Percentiles rank a stretch among this genome's conserved stretches.
Evolutionary conservation across 306 rosid genomes (phyloP).

Genomic region (Fagus crenata): DNA sequence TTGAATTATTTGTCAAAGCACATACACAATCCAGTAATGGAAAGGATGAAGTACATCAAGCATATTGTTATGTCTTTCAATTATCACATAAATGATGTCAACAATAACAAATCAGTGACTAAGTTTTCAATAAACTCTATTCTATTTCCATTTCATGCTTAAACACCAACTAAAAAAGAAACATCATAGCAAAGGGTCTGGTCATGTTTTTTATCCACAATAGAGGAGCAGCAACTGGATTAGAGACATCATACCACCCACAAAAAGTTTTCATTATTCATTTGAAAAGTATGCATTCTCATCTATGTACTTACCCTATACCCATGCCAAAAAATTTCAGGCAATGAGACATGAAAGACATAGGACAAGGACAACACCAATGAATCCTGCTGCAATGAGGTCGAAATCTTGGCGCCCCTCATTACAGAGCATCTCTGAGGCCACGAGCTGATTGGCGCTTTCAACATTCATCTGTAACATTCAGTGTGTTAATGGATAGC

Average conservation of each 20-base stretch:
- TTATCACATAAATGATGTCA: too few species aligned
- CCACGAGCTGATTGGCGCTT: constrained; percentile 43
- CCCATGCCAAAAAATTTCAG: constrained; percentile 41
- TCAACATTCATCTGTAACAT: constrained; percentile 3
- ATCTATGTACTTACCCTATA: constrained; percentile 13
- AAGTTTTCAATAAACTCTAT: not conserved
- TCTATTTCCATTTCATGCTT: not conserved
- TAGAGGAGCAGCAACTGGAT: not conserved
- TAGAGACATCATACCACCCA: not conserved
- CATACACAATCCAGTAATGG: not conserved
- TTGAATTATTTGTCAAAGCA: not conserved
- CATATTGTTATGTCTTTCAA: not conserved
- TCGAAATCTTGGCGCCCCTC: constrained; percentile 91
- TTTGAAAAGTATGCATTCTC: not conserved
- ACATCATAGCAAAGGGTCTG: not conserved
- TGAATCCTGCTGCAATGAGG: constrained; percentile 46
- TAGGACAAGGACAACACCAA: constrained; percentile 42
- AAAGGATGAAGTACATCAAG: not conserved
- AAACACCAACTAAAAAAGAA: not conserved
- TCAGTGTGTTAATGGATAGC: constrained; percentile 28
- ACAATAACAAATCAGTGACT: not conserved
- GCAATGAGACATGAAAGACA: constrained; percentile 60
- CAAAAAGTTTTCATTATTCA: constrained; percentile 6
- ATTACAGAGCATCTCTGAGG: constrained; percentile 86
- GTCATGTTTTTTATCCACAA: not conserved